These are phyloP conservation scores for Hepatocystis sp. DNA, from an alignment of 169 alveolate species.

Conservation along the genomic window DNA sequence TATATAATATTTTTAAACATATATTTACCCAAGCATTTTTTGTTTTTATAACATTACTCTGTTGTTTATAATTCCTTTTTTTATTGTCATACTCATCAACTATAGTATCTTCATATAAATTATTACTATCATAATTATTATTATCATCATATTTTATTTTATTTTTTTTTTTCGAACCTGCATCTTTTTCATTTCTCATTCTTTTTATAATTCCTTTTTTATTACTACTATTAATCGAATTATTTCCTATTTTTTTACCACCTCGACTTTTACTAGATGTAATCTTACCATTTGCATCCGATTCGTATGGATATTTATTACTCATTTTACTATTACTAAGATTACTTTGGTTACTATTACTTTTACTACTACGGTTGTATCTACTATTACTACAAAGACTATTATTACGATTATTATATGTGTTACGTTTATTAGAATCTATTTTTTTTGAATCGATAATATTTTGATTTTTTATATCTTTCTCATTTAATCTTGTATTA, in stretches of 20 bases:
- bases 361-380: too few species aligned
- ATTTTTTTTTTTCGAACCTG: slow-evolving; percentile 17
- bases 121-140: slow-evolving; percentile 23
- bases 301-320: slow-evolving; percentile 1
- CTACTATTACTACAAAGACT: too few species aligned
- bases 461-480: too few species aligned
- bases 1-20: slow-evolving; percentile 79
- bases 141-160: background rate
- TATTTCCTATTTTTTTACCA: background rate
- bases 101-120: slow-evolving; percentile 36
- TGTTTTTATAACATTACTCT: slow-evolving; percentile 58
- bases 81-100: slow-evolving; percentile 69
- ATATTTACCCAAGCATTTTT: slow-evolving; percentile 76
- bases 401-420: too few species aligned
- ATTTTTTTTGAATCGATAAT: too few species aligned
- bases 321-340: slow-evolving; percentile 2
- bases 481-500: too few species aligned
- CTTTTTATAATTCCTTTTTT: slow-evolving; percentile 7
- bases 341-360: too few species aligned
- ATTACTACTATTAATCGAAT: background rate
- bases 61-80: slow-evolving; percentile 58
- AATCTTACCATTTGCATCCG: slow-evolving; percentile 39
- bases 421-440: too few species aligned
- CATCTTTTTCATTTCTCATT: slow-evolving; percentile 25
- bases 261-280: slow-evolving; percentile 5